Conservation (phyloP, 2,329 filamentous ascomycete genomes). For the Xylaria sp. region DNA sequence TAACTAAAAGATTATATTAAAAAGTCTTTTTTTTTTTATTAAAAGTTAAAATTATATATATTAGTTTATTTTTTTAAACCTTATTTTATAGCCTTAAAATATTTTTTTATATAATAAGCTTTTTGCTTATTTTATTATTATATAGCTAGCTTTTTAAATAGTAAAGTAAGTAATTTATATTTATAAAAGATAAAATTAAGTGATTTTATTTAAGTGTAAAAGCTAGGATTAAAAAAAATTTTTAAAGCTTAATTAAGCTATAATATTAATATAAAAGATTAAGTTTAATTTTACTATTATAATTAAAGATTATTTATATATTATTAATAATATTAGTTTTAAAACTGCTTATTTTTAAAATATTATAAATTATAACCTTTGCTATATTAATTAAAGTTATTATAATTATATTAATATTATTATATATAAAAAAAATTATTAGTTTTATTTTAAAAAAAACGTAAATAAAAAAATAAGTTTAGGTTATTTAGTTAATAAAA, state of each 20-base stretch:
- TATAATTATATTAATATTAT: background rate
- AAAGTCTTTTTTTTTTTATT: background rate
- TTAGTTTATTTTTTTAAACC: background rate
- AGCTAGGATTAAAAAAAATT: background rate
- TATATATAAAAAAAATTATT: background rate
- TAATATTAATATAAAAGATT: background rate
- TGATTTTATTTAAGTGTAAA: background rate
- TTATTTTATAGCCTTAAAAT: background rate
- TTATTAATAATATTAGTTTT: background rate
- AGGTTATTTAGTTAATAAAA: background rate
- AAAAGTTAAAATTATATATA: background rate
- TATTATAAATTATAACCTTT: conserved; percentile 2
- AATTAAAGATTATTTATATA: background rate
- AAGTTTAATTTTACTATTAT: background rate
- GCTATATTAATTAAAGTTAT: background rate
- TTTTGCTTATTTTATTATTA: background rate
- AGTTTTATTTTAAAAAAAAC: background rate
- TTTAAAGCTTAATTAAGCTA: background rate
- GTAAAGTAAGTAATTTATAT: background rate
- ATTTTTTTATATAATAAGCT: background rate
- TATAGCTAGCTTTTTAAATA: background rate
- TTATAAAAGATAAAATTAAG: background rate
- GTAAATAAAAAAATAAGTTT: background rate
- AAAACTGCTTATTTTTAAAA: background rate
- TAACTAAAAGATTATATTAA: background rate